A percentile compares a stretch with the other conserved stretches of the same genome.
Conservation (phyloP, 2,329 filamentous ascomycete genomes). For the Cercospora janseana region DNA sequence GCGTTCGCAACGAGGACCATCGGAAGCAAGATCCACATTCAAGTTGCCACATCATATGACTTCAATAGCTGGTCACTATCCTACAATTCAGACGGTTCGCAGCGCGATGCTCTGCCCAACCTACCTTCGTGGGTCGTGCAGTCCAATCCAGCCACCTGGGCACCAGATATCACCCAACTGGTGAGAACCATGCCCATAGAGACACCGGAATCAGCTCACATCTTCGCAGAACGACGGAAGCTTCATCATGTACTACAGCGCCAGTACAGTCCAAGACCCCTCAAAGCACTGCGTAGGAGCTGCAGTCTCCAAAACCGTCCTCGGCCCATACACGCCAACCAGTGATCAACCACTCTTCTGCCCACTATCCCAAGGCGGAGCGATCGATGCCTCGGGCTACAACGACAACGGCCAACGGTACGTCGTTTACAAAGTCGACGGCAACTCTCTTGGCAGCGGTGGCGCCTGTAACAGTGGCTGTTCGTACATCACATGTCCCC, state of each 20-base stretch:
- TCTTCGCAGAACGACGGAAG: conserved; percentile 33
- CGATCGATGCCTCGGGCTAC: conserved; percentile 38
- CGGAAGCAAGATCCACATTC: conserved; percentile 38
- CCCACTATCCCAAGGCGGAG: conserved; percentile 34
- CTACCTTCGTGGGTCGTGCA: conserved; percentile 53
- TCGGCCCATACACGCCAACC: conserved; percentile 36
- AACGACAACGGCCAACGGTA: conserved; percentile 36
- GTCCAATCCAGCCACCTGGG: conserved; percentile 56
- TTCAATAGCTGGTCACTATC: conserved; percentile 38
- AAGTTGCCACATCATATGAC: conserved; percentile 41
- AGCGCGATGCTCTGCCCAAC: conserved; percentile 55
- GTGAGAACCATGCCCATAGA: conserved; percentile 24
- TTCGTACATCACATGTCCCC: background rate
- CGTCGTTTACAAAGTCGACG: conserved; percentile 40
- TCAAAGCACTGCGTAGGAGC: conserved; percentile 39
- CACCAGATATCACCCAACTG: conserved; percentile 58
- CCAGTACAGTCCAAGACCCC: conserved; percentile 27
- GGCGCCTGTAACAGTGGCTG: conserved; percentile 37
- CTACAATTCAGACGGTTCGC: conserved; percentile 40
- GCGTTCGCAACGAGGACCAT: conserved; percentile 42
- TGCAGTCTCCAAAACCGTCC: conserved; percentile 30
- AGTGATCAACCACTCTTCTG: conserved; percentile 31
- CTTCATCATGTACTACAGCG: conserved; percentile 40
- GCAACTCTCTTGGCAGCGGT: conserved; percentile 35
- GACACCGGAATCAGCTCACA: conserved; percentile 33